phyloP scores from a whole-genome alignment of 352 stramenopile species.

The Phytophthora nicotianae region DNA sequence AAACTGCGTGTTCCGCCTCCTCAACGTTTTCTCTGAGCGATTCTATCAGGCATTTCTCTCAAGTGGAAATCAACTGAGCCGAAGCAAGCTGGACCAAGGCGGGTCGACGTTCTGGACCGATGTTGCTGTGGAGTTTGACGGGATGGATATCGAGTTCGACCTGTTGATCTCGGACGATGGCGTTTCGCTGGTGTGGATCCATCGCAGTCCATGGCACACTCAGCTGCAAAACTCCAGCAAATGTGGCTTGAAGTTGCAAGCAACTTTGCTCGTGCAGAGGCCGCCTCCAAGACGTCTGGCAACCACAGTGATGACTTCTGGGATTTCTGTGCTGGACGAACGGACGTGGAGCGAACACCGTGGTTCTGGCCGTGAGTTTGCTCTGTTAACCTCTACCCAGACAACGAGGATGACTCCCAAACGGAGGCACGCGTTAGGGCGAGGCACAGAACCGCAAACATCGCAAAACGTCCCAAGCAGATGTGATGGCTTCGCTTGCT shows the following conservation, averaged over 20 bases:
- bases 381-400: not conserved
- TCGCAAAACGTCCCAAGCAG: not conserved
- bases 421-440: not conserved
- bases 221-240: not conserved
- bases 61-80: not conserved
- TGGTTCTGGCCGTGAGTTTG: slow-evolving; percentile 9
- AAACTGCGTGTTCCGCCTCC: slow-evolving; percentile 7
- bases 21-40: slow-evolving; percentile 9
- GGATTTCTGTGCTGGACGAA: slow-evolving; percentile 5
- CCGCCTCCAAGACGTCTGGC: no score
- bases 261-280: slow-evolving; percentile 10
- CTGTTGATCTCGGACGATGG: slow-evolving; percentile 3
- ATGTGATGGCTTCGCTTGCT: not conserved
- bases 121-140: not conserved
- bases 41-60: slow-evolving; percentile 7
- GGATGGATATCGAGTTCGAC: no score
- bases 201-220: not conserved
- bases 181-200: slow-evolving; percentile 4
- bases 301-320: slow-evolving; percentile 6
- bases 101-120: slow-evolving; percentile 4
- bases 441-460: not conserved
- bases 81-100: slow-evolving; percentile 1
- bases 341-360: slow-evolving; percentile 12
- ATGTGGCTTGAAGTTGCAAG: slow-evolving; percentile 12
- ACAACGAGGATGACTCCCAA: slow-evolving; percentile 4